A percentile compares a stretch with the other conserved stretches of the same genome.
Evolutionary conservation across 768 basidiomycete species (phyloP).

Genomic region (Termitomyces sp.): DNA sequence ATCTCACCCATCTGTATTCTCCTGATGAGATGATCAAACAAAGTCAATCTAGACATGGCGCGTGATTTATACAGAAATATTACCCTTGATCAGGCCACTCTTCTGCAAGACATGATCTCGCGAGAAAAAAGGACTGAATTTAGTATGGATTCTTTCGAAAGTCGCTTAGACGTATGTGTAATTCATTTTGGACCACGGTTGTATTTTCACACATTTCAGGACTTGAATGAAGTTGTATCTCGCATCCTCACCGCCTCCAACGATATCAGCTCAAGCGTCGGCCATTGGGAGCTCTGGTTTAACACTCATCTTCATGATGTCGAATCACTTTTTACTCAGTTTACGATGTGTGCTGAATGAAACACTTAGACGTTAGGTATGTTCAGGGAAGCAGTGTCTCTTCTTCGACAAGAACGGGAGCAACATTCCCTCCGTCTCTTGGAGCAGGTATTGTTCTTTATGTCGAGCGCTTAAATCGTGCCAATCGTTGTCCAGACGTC

Average conservation of each 20-base stretch:
- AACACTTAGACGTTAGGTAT: conserved; percentile 1
- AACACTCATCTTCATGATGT: conserved; percentile 1
- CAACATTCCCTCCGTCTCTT: background rate
- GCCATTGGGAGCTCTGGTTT: background rate
- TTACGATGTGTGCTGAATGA: background rate
- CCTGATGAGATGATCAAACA: background rate
- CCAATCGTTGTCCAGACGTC: conserved; percentile 1
- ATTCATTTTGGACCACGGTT: background rate
- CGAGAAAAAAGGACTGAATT: conserved; percentile 34
- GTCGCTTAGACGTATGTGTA: conserved; percentile 19
- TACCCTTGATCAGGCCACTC: conserved; percentile 48
- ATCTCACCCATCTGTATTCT: conserved; percentile 2
- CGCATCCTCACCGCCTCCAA: conserved; percentile 4
- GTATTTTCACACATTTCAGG: background rate
- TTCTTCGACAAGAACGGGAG: conserved; percentile 2
- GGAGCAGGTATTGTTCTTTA: conserved; percentile 1
- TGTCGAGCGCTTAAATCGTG: background rate
- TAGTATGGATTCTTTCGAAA: conserved; percentile 24
- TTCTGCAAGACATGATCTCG: conserved; percentile 40
- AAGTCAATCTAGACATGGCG: conserved; percentile 42
- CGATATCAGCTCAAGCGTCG: background rate
- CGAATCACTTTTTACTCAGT: background rate
- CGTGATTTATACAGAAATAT: conserved; percentile 63
- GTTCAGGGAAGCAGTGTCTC: background rate
- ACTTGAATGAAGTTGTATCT: conserved; percentile 9